Evolutionary conservation across 2,329 filamentous ascomycete species (phyloP).

Genomic region (Emmonsiellopsis sp.): DNA sequence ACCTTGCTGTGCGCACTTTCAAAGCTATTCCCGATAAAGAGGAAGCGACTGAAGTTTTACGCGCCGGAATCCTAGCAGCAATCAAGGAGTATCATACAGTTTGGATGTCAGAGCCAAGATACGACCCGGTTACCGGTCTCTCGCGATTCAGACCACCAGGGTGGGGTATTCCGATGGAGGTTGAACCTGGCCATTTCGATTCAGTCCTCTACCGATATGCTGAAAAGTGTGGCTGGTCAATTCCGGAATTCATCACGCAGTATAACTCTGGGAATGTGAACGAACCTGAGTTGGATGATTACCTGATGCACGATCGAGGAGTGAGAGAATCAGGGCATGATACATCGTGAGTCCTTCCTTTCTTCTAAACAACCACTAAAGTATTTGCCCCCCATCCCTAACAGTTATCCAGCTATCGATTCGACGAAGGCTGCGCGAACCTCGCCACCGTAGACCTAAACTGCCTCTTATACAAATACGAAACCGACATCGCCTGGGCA

Average conservation of each 20-base stretch:
- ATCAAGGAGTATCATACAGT: conserved; percentile 82
- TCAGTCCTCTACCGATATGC: conserved; percentile 65
- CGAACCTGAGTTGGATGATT: conserved; percentile 74
- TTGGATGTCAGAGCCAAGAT: conserved; percentile 62
- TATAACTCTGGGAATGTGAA: conserved; percentile 66
- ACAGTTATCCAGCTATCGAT: conserved; percentile 48
- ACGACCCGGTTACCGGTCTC: conserved; percentile 61
- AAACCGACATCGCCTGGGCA: conserved; percentile 69
- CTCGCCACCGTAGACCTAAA: conserved; percentile 80
- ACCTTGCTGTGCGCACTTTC: conserved; percentile 78
- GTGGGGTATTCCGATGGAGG: conserved; percentile 71
- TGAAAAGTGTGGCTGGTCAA: conserved; percentile 64
- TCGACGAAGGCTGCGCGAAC: conserved; percentile 69
- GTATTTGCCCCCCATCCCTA: background rate
- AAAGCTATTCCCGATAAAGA: conserved; percentile 73
- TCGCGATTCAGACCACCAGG: conserved; percentile 69
- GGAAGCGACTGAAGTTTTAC: conserved; percentile 63
- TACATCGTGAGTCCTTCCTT: conserved; percentile 43
- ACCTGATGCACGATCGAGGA: conserved; percentile 79
- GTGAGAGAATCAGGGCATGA: conserved; percentile 85
- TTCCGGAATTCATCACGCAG: conserved; percentile 66
- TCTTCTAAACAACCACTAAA: background rate
- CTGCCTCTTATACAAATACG: conserved; percentile 83
- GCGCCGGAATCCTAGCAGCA: conserved; percentile 63
- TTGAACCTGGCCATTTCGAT: conserved; percentile 66